phyloP scores from a whole-genome alignment of 345 rosid genomes.

The Aquilaria sinensis region DNA sequence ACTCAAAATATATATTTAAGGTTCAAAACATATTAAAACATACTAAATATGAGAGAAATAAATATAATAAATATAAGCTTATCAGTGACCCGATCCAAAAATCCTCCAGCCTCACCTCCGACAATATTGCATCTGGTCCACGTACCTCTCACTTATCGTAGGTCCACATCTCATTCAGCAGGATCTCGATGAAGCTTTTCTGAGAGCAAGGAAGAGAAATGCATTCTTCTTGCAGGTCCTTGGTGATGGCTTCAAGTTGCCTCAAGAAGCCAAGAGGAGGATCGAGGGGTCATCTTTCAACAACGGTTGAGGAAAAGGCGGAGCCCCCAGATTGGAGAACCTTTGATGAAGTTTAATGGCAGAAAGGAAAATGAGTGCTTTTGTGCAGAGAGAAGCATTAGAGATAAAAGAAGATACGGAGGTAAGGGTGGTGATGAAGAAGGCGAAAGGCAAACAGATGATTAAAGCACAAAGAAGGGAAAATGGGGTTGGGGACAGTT shows the following conservation, averaged over 20 bases:
- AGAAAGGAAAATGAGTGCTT: constrained; percentile 6
- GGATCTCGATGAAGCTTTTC: constrained; percentile 70
- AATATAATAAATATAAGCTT: too few species aligned
- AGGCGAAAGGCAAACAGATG: constrained; percentile 54
- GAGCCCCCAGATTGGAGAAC: constrained; percentile 9
- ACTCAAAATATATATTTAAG: too few species aligned
- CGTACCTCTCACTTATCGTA: constrained; percentile 75
- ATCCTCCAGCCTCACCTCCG: constrained; percentile 64
- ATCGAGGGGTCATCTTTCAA: constrained; percentile 40
- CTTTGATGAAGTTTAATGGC: constrained; percentile 3
- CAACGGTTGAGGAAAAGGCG: neutral
- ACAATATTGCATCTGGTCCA: constrained; percentile 59
- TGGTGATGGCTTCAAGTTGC: constrained; percentile 29
- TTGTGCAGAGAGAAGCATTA: neutral
- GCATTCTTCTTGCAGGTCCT: constrained; percentile 47
- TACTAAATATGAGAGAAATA: too few species aligned
- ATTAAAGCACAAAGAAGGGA: constrained; percentile 51
- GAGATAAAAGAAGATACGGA: constrained; percentile 4
- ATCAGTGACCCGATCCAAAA: constrained; percentile 83
- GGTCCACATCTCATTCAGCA: constrained; percentile 42
- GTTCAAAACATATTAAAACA: too few species aligned
- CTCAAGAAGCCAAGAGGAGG: constrained; percentile 42
- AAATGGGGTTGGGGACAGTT: constrained; percentile 41
- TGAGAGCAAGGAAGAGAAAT: constrained; percentile 45
- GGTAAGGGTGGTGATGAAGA: constrained; percentile 34